Evolutionary conservation across 2,329 filamentous ascomycete genomes (phyloP).

Genomic region (Exophiala oligosperma): DNA sequence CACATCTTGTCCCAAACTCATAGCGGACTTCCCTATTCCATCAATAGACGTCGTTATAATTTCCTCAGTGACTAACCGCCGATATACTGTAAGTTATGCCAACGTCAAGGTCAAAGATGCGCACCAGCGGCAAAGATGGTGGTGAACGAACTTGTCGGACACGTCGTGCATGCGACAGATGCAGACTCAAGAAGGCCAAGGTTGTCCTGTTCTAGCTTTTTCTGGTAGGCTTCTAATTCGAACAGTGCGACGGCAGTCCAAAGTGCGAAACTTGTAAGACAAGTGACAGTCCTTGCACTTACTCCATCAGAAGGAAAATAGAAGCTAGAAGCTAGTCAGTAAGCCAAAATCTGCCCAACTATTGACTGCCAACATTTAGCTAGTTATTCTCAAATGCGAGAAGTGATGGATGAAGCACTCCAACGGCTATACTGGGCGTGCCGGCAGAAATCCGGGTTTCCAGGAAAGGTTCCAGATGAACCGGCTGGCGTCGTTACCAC

Average conservation of each 20-base stretch:
- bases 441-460: conserved; percentile 10
- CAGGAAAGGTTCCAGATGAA: conserved; percentile 15
- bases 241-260: conserved; percentile 9
- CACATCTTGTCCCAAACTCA: too few species aligned
- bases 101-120: neutral
- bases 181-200: conserved; percentile 21
- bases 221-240: too few species aligned
- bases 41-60: too few species aligned
- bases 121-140: neutral
- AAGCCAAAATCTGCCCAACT: conserved; percentile 5
- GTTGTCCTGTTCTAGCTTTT: too few species aligned
- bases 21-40: too few species aligned
- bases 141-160: conserved; percentile 1
- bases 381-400: conserved; percentile 20
- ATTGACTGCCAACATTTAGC: neutral
- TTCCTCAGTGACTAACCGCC: too few species aligned
- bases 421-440: conserved; percentile 19
- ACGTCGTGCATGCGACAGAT: conserved; percentile 14
- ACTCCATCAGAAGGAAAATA: conserved; percentile 3
- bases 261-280: conserved; percentile 11
- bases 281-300: conserved; percentile 10
- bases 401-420: conserved; percentile 14
- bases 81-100: too few species aligned
- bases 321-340: conserved; percentile 1
- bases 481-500: conserved; percentile 8